phyloP scores from a whole-genome alignment of 345 rosid species.

The Eucalyptus microcorys region DNA sequence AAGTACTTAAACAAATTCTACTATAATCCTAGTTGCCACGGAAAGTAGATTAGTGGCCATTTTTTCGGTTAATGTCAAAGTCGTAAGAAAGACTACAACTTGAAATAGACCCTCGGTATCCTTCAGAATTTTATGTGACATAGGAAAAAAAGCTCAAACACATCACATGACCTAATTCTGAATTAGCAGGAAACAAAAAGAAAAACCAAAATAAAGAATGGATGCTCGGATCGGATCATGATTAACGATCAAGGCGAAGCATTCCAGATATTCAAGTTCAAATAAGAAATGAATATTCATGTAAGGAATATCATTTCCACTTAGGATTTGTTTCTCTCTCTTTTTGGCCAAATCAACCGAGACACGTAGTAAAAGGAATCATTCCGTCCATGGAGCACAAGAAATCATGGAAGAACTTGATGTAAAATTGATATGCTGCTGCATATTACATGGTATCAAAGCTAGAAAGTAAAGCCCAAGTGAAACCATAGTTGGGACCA shows the following conservation, averaged over 20 bases:
- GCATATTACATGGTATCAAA: neutral
- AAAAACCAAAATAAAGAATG: neutral
- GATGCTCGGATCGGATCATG: neutral
- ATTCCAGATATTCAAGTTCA: neutral
- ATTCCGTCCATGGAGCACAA: neutral
- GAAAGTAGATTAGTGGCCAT: neutral
- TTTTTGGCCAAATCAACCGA: neutral
- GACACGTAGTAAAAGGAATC: neutral
- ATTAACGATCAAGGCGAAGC: neutral
- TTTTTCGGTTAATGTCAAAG: neutral
- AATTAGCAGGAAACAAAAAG: neutral
- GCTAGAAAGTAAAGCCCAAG: neutral
- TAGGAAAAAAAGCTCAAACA: neutral
- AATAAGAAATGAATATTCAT: neutral
- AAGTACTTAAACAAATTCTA: neutral
- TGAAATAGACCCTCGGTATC: neutral
- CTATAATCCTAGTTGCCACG: neutral
- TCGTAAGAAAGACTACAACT: neutral
- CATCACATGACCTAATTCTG: neutral
- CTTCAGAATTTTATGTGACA: neutral
- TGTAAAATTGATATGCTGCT: neutral
- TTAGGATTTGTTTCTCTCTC: neutral
- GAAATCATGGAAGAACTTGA: neutral
- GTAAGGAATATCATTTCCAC: neutral
- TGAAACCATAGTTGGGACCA: neutral